Evolutionary conservation across 495 filamentous ascomycete genomes (phyloP).

Genomic region (Penicillium egyptiacum): DNA sequence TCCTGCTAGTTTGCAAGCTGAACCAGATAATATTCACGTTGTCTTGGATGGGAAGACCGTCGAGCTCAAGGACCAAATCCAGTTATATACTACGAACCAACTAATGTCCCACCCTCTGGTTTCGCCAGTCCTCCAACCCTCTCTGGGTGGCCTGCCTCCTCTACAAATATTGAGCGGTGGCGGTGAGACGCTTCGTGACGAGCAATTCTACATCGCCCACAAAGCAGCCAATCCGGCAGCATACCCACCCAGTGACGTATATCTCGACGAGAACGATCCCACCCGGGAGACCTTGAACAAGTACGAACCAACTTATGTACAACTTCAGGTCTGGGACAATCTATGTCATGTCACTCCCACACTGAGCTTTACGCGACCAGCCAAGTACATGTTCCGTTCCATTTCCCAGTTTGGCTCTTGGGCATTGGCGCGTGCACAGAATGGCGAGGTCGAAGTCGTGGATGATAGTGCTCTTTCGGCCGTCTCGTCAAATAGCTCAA

Average conservation of each 20-base stretch:
- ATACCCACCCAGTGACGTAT: conserved; percentile 66
- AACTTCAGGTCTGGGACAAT: conserved; percentile 96
- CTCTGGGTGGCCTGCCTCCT: conserved; percentile 84
- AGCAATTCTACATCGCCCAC: conserved; percentile 93
- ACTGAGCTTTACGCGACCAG: conserved; percentile 86
- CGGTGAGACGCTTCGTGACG: conserved; percentile 84
- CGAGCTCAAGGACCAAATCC: conserved; percentile 86
- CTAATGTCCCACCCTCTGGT: conserved; percentile 84
- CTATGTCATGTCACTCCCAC: conserved; percentile 90
- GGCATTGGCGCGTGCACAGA: conserved; percentile 81
- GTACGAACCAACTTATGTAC: conserved; percentile 82
- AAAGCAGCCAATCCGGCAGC: conserved; percentile 80
- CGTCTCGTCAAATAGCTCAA: conserved; percentile 61
- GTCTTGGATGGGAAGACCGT: conserved; percentile 71
- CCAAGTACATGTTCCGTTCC: conserved; percentile 89
- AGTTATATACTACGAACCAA: conserved; percentile 91
- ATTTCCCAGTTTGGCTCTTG: conserved; percentile 91
- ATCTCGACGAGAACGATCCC: conserved; percentile 65
- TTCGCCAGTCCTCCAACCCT: conserved; percentile 80
- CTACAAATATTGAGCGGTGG: conserved; percentile 83
- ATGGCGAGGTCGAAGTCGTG: conserved; percentile 71
- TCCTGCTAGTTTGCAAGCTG: conserved; percentile 27
- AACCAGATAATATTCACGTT: conserved; percentile 51
- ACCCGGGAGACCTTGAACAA: conserved; percentile 53
- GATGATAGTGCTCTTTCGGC: conserved; percentile 76